phyloP scores from a whole-genome alignment of 108 stramenopile genomes.

The Fistulifera solaris region DNA sequence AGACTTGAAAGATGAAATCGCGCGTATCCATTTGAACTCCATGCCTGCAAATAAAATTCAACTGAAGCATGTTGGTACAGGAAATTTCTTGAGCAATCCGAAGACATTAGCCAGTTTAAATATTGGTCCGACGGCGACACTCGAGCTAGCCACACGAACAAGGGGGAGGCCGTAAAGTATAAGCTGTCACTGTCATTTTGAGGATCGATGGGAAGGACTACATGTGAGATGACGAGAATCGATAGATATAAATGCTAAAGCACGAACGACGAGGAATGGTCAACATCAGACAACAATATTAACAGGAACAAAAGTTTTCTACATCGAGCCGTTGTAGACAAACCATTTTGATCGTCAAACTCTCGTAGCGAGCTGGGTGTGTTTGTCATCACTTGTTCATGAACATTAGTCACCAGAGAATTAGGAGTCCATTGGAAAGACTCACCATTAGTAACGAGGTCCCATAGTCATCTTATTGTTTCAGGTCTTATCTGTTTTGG shows the following conservation, averaged over 20 bases:
- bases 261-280: background rate
- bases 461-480: no score
- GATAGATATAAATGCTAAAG: background rate
- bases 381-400: constrained; percentile 11
- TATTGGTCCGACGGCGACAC: constrained; percentile 52
- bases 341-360: constrained; percentile 8
- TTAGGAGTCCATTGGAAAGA: no score
- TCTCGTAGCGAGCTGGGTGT: constrained; percentile 73
- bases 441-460: no score
- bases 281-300: background rate
- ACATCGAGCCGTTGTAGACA: constrained; percentile 40
- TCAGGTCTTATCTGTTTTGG: no score
- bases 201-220: background rate
- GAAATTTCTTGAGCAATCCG: constrained; percentile 63
- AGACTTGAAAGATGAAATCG: constrained; percentile 54
- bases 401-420: no score
- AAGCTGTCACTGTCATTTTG: background rate
- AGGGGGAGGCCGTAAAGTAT: constrained; percentile 59
- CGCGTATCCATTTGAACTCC: constrained; percentile 39
- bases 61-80: constrained; percentile 30
- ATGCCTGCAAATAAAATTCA: constrained; percentile 87
- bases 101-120: constrained; percentile 56
- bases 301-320: constrained; percentile 51
- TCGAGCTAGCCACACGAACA: constrained; percentile 65
- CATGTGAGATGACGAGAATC: no score